Evolutionary conservation across 2,329 filamentous ascomycete genomes (phyloP).

Genomic region (Cladosporium sp.): DNA sequence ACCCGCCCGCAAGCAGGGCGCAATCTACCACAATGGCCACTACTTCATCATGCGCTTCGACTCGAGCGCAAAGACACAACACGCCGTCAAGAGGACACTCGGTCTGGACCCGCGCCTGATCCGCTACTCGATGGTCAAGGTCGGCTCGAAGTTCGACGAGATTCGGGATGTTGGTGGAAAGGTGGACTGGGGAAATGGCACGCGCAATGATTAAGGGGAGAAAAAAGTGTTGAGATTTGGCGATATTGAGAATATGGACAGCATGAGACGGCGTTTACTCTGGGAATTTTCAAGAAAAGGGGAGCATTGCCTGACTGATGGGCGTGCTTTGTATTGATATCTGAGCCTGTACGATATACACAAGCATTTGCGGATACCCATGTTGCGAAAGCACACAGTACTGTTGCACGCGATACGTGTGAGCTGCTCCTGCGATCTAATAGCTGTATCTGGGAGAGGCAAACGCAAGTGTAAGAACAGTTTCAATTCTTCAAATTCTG

Average conservation of each 20-base stretch:
- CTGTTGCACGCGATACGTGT: neutral
- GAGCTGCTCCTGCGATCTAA: neutral
- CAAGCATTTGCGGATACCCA: slow-evolving; percentile 4
- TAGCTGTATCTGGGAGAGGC: neutral
- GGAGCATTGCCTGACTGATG: neutral
- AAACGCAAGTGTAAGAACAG: neutral
- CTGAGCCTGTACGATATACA: slow-evolving; percentile 3
- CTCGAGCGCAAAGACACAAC: slow-evolving; percentile 69
- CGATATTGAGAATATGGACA: neutral
- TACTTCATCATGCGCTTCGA: slow-evolving; percentile 99
- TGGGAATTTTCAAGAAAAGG: neutral
- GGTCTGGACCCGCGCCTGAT: slow-evolving; percentile 88
- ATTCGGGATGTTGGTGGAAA: slow-evolving; percentile 59
- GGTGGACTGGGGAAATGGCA: slow-evolving; percentile 48
- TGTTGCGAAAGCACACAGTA: neutral
- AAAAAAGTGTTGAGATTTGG: neutral
- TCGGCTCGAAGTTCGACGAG: slow-evolving; percentile 67
- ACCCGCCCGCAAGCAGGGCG: slow-evolving; percentile 76
- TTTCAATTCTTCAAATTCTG: neutral
- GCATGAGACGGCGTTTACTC: slow-evolving; percentile 3
- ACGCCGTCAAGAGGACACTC: slow-evolving; percentile 72
- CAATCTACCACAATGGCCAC: slow-evolving; percentile 80
- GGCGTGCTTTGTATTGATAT: slow-evolving; percentile 10
- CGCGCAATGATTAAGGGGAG: neutral
- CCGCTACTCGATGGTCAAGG: slow-evolving; percentile 79